A percentile compares a stretch with the other conserved stretches of the same genome.
Conservation (phyloP, 257 asterid species). For the Solanum commersonii region DNA sequence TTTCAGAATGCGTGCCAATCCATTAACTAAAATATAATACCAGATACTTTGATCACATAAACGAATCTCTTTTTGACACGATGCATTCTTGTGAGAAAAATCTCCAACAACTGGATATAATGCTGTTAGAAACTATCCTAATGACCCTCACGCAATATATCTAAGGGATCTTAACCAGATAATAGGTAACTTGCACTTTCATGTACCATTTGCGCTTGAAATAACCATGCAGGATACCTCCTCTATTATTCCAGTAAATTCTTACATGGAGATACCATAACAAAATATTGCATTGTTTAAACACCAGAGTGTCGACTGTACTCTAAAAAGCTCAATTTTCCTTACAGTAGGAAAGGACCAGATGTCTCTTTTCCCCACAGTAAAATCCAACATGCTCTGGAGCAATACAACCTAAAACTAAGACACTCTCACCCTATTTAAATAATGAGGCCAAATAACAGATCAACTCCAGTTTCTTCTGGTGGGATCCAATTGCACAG, state of each 20-base stretch:
- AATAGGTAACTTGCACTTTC: neutral
- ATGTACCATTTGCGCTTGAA: neutral
- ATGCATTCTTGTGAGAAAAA: neutral
- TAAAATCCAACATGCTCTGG: neutral
- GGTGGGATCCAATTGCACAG: conserved; percentile 2
- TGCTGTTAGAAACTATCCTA: neutral
- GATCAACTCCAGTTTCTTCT: conserved; percentile 1
- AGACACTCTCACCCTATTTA: neutral
- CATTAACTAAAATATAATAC: neutral
- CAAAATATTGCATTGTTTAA: neutral
- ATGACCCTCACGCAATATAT: neutral
- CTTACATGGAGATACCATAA: conserved; percentile 8
- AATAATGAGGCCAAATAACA: conserved; percentile 1
- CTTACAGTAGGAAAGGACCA: conserved; percentile 10
- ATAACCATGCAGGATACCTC: neutral
- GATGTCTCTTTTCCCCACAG: neutral
- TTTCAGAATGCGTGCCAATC: neutral
- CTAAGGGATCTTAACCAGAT: neutral
- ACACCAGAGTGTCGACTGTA: neutral
- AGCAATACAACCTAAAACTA: neutral
- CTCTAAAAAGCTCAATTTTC: neutral
- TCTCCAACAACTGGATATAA: neutral
- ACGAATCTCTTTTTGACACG: neutral
- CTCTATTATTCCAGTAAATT: conserved; percentile 3
- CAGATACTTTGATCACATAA: neutral